A percentile compares a stretch with the other conserved stretches of the same genome.
These are phyloP conservation scores for Zasmidium angulare DNA, from an alignment of 2,329 filamentous ascomycete genomes.

Conservation along the genomic window DNA sequence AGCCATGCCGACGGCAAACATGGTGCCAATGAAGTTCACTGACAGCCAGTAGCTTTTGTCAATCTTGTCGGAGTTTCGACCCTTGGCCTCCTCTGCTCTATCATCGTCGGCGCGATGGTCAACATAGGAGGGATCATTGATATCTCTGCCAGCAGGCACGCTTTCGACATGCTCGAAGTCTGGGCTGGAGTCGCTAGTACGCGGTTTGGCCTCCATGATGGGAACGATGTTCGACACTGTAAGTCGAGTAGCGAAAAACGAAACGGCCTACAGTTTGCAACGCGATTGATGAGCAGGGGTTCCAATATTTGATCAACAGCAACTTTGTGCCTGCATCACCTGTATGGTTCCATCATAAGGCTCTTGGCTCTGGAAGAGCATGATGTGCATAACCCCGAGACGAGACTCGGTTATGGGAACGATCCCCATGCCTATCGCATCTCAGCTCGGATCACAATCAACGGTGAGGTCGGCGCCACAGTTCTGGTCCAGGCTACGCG, in stretches of 20 bases:
- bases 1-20: conserved; percentile 28
- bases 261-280: too few species aligned
- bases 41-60: conserved; percentile 27
- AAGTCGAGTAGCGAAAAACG: too few species aligned
- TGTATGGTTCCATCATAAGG: not conserved
- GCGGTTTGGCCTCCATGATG: not conserved
- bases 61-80: conserved; percentile 25
- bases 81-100: conserved; percentile 25
- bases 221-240: not conserved
- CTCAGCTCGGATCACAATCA: not conserved
- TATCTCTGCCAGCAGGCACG: not conserved
- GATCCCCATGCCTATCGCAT: not conserved
- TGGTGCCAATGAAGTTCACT: conserved; percentile 26
- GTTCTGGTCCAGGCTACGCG: not conserved
- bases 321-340: not conserved
- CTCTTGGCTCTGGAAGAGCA: not conserved
- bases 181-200: not conserved
- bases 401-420: not conserved
- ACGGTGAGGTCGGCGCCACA: not conserved
- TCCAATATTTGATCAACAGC: too few species aligned
- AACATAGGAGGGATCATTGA: conserved; percentile 10
- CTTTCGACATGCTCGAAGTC: not conserved
- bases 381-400: not conserved
- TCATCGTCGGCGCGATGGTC: conserved; percentile 27
- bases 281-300: too few species aligned